Base-by-base conservation (phyloP, 1,284 basidiomycete genomes). In the Moesziomyces antarcticus region DNA sequence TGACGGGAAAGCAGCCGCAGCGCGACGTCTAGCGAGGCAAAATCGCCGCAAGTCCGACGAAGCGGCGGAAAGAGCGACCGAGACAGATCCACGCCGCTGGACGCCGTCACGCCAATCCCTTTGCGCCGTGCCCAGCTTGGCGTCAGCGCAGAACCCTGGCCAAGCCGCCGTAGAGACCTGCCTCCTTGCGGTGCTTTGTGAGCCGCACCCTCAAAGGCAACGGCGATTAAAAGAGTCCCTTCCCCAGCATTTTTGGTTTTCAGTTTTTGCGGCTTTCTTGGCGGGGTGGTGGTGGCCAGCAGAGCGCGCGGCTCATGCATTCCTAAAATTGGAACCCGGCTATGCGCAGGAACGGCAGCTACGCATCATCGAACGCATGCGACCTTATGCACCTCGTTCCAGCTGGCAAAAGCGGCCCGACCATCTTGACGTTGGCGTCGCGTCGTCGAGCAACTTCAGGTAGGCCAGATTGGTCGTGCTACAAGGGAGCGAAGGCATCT, bases 1-100 rank as follows among this genome's bases (percentile, higher is more conserved):
- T 10, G 30, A 33, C 30, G 37, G 37, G 14, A 18, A 40, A 18
- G 16, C 14, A 40, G 37, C 18, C 14, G 14, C 37, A 18, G 14
- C 37, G 14, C 16, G 16, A 40, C 14, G 37, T 6, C 16, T 40
- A 18, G 37, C 37, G 45, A 22, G 50, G 50, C 41, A 13, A 63
- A 62, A 52, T 48, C 54, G 60, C 54, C 60, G 60, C 53, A 52
- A 63, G 24, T 63, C 60, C 60, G 60, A 52, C 37, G 44, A 47
- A 6, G 37, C 37, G 37, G 37, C 37, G 37, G 37, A 6, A 40
- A 40, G 37, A 40, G 37, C 37, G 37, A 40, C 16, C 16, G 37
- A 40, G 18, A 18, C 37, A 14, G 30, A 13, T 33, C 30, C 3
- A 33, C 30, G 30, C 30, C 30, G 30, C 30, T 33, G 30, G 30